These are phyloP conservation scores for Viridothelium virens DNA, from an alignment of 495 filamentous ascomycete genomes.

Conservation along the genomic window DNA sequence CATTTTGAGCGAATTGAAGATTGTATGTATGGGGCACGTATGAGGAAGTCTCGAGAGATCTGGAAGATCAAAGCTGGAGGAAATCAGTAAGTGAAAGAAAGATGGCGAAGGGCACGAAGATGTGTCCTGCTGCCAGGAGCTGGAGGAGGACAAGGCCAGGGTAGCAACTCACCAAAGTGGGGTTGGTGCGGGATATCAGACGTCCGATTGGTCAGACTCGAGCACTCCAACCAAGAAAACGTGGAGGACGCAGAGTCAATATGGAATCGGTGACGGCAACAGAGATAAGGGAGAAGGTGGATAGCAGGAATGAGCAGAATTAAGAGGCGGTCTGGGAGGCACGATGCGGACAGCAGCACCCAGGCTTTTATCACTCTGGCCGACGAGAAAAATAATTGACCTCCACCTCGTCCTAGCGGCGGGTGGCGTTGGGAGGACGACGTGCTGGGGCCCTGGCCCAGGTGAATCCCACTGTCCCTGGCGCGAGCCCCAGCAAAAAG, in stretches of 20 bases:
- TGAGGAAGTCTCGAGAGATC: slow-evolving; percentile 9
- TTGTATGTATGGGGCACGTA: not conserved
- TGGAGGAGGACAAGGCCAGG: not conserved
- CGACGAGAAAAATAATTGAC: not conserved
- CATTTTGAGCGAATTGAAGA: slow-evolving; percentile 46
- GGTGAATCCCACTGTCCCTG: slow-evolving; percentile 11
- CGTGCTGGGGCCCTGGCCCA: slow-evolving; percentile 3
- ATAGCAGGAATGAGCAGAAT: not conserved
- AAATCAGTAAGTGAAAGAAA: slow-evolving; percentile 11
- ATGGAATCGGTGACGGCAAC: too few species aligned
- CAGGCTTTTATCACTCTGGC: slow-evolving; percentile 4
- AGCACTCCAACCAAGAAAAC: not conserved
- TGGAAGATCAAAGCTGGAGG: not conserved
- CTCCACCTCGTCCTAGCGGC: not conserved
- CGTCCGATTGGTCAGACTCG: not conserved
- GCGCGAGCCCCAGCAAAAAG: not conserved
- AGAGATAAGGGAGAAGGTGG: not conserved
- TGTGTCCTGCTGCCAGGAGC: not conserved
- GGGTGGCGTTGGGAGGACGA: slow-evolving; percentile 12
- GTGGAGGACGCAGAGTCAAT: not conserved
- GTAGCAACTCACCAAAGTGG: slow-evolving; percentile 7
- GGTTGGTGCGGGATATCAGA: slow-evolving; percentile 1
- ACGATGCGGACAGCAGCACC: not conserved
- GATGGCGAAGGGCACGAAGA: not conserved
- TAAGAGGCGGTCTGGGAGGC: not conserved